Percentiles rank a stretch among this genome's conserved stretches.
Evolutionary conservation across 352 stramenopile species (phyloP).

Genomic region (Phytophthora palmivora): DNA sequence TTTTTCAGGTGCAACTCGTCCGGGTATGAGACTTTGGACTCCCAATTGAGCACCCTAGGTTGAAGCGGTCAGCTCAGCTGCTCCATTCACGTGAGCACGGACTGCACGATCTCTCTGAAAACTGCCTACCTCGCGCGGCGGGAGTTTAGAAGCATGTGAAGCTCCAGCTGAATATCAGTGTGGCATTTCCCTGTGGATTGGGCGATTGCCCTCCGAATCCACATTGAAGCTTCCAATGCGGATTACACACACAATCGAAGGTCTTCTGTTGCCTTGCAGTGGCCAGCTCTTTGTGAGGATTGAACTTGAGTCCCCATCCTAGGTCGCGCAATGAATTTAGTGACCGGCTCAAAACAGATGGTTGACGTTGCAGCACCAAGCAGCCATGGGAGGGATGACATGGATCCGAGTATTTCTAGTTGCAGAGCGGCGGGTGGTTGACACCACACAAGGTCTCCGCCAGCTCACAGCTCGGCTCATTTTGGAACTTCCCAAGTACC

Average conservation of each 20-base stretch:
- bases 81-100: too few species aligned
- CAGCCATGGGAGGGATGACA: slow-evolving; percentile 23
- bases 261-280: background rate
- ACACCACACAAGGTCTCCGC: slow-evolving; percentile 5
- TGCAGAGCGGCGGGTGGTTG: background rate
- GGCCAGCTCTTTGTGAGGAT: slow-evolving; percentile 27
- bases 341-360: slow-evolving; percentile 29
- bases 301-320: slow-evolving; percentile 34
- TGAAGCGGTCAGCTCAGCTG: too few species aligned
- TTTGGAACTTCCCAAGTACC: slow-evolving; percentile 22
- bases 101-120: too few species aligned
- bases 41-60: too few species aligned
- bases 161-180: slow-evolving; percentile 10
- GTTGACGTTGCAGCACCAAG: slow-evolving; percentile 31
- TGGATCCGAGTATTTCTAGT: background rate
- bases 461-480: slow-evolving; percentile 3
- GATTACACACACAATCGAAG: too few species aligned
- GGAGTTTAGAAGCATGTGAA: slow-evolving; percentile 10
- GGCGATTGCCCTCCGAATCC: slow-evolving; percentile 5
- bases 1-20: too few species aligned
- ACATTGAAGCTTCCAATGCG: too few species aligned
- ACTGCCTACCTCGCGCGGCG: slow-evolving; percentile 1
- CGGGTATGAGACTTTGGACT: too few species aligned
- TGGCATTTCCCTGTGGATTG: slow-evolving; percentile 20
- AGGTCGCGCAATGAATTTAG: slow-evolving; percentile 7